Conservation (phyloP, 1,284 basidiomycete genomes). For the Ganoderma lingzhi region DNA sequence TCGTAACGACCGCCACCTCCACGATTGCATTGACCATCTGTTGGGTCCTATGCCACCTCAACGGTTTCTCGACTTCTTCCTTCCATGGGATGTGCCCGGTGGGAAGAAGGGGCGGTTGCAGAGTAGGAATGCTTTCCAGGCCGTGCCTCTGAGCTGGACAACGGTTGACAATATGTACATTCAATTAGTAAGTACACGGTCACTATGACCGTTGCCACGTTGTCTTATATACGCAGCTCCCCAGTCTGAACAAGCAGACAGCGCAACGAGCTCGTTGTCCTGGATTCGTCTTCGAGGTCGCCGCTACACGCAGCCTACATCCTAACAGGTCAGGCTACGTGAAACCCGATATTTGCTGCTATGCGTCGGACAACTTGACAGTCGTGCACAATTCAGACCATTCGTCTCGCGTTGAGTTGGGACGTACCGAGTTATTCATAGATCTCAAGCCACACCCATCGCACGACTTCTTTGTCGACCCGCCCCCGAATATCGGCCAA, state of each 20-base stretch:
- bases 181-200: constrained; percentile 4
- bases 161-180: neutral
- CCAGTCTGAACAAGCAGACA: constrained; percentile 8
- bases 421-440: neutral
- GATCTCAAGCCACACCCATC: neutral
- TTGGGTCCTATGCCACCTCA: constrained; percentile 18
- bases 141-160: neutral
- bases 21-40: neutral
- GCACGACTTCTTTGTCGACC: neutral
- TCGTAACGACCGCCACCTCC: neutral
- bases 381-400: neutral
- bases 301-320: neutral
- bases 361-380: neutral
- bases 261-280: constrained; percentile 19
- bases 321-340: neutral
- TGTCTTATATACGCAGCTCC: neutral
- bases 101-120: neutral
- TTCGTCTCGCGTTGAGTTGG: neutral
- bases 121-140: constrained; percentile 5
- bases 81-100: neutral
- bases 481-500: neutral
- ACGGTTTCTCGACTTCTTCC: constrained; percentile 1
- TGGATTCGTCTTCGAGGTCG: constrained; percentile 20
- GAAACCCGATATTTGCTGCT: constrained; percentile 26
- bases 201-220: neutral